Base-by-base conservation (phyloP, 768 basidiomycete genomes). In the Suillus hirtellus region DNA sequence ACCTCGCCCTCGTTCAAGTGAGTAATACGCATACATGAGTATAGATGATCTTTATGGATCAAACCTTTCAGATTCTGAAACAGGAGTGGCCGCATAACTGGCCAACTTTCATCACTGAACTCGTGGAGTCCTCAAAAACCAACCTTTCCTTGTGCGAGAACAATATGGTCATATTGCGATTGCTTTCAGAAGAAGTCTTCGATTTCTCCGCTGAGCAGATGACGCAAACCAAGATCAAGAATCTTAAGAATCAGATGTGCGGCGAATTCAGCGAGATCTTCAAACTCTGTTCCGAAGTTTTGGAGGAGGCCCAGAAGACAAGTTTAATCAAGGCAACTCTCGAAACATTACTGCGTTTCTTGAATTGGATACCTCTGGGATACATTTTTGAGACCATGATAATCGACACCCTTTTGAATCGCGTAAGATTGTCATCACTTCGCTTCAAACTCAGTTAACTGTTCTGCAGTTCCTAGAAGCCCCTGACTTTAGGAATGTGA, bases 71-170 rank as follows among this genome's bases (percentile, higher is more conserved):
- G 95, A 97, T 99, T 65, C 81, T 99, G 67, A 99, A 99, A 78
- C 97, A 99, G 81, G 97, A 98, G 75, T 99, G 97, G 97, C 96
- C 96, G 31, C 93, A 97, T 75, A 95, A 97, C 72, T 99, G 97
- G 97, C 96, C 96, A 38, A 92, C 86, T 24, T 99, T 98, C 81
- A 97, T 98, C 70, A 88, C 92, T 12, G 96, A 99, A 76, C 92
- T 99, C 53, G 95, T 99, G 64, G 90, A 95, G 69, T 97, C 96
- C 9, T 99, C 96, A 50, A 96, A 96, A 77, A 94, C 93, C 49
- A 98, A 95, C 73, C 86, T 98, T 46, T 89, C 93, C 2, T 85
- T 99, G 37, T 99, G 97, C 84, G 97, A 99, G 80, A 99, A 99
- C 84, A 99, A 99, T 80, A 99, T 99, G 97, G 86, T 95, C 76